Conservation (phyloP, 1,284 basidiomycete species). For the Sparassis latifolia region DNA sequence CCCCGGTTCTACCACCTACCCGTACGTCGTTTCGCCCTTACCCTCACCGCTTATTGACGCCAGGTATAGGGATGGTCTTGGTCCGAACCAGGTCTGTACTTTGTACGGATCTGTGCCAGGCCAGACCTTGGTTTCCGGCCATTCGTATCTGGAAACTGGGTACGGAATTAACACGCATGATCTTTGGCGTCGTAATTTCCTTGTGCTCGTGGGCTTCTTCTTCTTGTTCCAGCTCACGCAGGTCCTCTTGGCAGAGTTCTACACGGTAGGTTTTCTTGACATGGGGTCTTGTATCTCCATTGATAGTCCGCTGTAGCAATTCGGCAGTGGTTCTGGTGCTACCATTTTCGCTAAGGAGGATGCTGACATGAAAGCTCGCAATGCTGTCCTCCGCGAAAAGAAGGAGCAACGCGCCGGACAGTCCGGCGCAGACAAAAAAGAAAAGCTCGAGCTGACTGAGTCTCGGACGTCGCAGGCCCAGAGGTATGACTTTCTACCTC, state of each 20-base stretch:
- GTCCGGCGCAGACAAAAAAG: conserved; percentile 21
- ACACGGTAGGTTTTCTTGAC: conserved; percentile 41
- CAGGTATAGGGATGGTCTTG: conserved; percentile 33
- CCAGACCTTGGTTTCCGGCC: conserved; percentile 41
- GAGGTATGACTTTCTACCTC: too few species aligned
- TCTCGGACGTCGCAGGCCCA: too few species aligned
- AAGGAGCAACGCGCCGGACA: conserved; percentile 26
- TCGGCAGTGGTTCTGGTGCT: conserved; percentile 38
- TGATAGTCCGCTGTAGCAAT: conserved; percentile 33
- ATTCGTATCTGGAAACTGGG: conserved; percentile 52
- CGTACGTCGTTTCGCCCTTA: conserved; percentile 36
- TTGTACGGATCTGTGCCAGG: conserved; percentile 53
- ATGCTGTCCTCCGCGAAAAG: conserved; percentile 51
- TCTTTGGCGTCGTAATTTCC: conserved; percentile 56
- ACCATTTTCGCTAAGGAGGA: conserved; percentile 70
- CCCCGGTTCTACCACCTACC: conserved; percentile 56
- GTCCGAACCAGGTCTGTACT: conserved; percentile 65
- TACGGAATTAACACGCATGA: conserved; percentile 45
- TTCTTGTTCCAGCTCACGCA: conserved; percentile 63
- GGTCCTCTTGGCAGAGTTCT: conserved; percentile 53
- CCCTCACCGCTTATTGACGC: background rate
- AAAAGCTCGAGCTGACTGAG: background rate
- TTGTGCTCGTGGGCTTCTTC: conserved; percentile 57
- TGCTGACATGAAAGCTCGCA: conserved; percentile 60
- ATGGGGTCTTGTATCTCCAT: background rate